A percentile compares a stretch with the other conserved stretches of the same genome.
Evolutionary conservation across 1,139 yeast genomes (phyloP).

Genomic region (Pichia sorboxylosa): DNA sequence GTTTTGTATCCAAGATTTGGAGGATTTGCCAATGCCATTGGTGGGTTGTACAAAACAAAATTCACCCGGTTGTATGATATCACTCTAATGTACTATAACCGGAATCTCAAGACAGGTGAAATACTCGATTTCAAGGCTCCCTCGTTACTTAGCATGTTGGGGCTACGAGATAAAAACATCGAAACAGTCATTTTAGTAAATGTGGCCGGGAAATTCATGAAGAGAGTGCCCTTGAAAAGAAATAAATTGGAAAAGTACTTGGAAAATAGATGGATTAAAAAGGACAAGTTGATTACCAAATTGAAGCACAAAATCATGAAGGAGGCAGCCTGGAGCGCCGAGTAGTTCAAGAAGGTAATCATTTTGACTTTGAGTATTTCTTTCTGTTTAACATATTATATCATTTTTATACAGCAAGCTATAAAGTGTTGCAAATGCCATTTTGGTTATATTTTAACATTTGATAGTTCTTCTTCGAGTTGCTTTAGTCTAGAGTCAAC

Average conservation of each 20-base stretch:
- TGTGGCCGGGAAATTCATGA: constrained; percentile 34
- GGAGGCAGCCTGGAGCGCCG: no score
- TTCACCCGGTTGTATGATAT: constrained; percentile 41
- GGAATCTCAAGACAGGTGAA: constrained; percentile 6
- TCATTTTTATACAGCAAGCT: no score
- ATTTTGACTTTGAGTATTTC: no score
- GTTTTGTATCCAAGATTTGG: constrained; percentile 60
- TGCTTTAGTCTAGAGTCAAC: constrained; percentile 19
- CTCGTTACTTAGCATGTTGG: constrained; percentile 43
- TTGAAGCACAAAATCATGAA: constrained; percentile 24
- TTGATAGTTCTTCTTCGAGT: constrained; percentile 49
- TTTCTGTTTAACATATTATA: no score
- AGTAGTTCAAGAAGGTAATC: no score
- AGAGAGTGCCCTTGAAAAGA: constrained; percentile 41
- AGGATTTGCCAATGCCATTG: constrained; percentile 36
- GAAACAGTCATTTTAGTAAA: constrained; percentile 38
- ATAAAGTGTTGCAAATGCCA: no score
- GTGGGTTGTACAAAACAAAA: constrained; percentile 30
- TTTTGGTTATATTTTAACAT: constrained; percentile 26
- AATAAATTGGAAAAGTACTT: constrained; percentile 56
- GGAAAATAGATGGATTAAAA: constrained; percentile 59
- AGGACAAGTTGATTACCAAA: constrained; percentile 38
- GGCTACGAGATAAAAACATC: constrained; percentile 25
- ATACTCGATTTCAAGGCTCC: constrained; percentile 29
- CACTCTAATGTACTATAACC: constrained; percentile 34